phyloP scores from a whole-genome alignment of 2,329 filamentous ascomycete genomes.

The Stagonosporopsis tanaceti region DNA sequence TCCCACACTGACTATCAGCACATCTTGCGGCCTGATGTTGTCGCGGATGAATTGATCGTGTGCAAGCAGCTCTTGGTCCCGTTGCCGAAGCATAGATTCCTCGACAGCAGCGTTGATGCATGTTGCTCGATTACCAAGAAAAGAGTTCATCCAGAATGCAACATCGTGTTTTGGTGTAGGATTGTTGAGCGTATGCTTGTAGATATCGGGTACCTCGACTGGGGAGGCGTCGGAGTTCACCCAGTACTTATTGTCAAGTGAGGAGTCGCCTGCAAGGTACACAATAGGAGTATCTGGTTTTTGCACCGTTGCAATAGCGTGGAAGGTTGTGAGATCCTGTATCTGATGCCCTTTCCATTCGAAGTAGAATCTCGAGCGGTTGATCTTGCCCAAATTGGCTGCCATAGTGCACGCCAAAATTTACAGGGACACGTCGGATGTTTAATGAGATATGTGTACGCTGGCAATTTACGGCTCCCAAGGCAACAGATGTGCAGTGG shows the following conservation, averaged over 20 bases:
- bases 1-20: constrained; percentile 48
- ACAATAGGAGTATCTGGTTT: constrained; percentile 43
- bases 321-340: constrained; percentile 39
- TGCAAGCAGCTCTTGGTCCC: constrained; percentile 34
- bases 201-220: constrained; percentile 38
- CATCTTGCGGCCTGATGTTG: constrained; percentile 40
- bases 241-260: constrained; percentile 52
- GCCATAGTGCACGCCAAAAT: not conserved
- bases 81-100: constrained; percentile 45
- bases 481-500: too few relatives aligned
- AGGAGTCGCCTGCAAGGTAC: constrained; percentile 51
- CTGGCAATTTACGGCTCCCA: not conserved
- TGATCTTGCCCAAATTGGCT: constrained; percentile 28
- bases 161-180: constrained; percentile 45
- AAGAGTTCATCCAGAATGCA: constrained; percentile 49
- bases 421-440: too few relatives aligned
- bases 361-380: constrained; percentile 39
- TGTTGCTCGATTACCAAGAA: constrained; percentile 42
- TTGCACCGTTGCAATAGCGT: constrained; percentile 25
- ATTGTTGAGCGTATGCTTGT: constrained; percentile 32
- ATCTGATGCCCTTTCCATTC: constrained; percentile 49
- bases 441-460: too few relatives aligned
- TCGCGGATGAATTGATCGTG: constrained; percentile 49
- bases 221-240: constrained; percentile 27
- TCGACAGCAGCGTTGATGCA: constrained; percentile 49